phyloP scores from a whole-genome alignment of 495 filamentous ascomycete genomes.

The Penicillium coprophilum region DNA sequence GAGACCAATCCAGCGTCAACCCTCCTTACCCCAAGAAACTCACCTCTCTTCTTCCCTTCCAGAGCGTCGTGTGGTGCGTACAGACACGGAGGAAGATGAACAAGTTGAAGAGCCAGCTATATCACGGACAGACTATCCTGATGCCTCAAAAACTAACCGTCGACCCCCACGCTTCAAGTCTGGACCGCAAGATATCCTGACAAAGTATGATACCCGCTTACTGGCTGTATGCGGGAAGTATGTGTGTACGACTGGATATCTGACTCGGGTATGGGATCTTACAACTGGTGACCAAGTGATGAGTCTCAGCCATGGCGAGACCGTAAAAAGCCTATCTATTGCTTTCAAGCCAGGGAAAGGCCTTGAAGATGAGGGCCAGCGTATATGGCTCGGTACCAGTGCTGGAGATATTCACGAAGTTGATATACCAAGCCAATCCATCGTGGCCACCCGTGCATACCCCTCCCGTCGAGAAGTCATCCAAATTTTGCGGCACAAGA shows the following conservation, averaged over 20 bases:
- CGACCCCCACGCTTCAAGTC: constrained; percentile 72
- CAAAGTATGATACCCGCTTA: constrained; percentile 77
- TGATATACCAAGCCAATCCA: constrained; percentile 67
- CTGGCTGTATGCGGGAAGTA: constrained; percentile 86
- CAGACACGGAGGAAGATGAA: constrained; percentile 37
- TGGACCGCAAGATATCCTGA: constrained; percentile 72
- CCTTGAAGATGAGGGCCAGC: constrained; percentile 74
- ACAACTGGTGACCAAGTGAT: constrained; percentile 76
- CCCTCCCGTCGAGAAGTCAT: constrained; percentile 82
- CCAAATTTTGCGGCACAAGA: constrained; percentile 80
- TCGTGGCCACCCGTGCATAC: constrained; percentile 64
- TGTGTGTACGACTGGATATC: constrained; percentile 78
- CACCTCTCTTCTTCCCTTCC: constrained; percentile 18
- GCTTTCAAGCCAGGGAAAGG: constrained; percentile 78
- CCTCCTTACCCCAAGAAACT: constrained; percentile 35
- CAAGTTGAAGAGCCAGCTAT: constrained; percentile 33
- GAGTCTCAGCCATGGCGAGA: constrained; percentile 77
- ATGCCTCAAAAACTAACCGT: constrained; percentile 80
- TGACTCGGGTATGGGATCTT: constrained; percentile 85
- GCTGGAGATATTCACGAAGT: constrained; percentile 85
- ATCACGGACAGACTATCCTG: constrained; percentile 65
- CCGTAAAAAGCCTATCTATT: constrained; percentile 71
- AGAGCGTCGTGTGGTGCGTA: constrained; percentile 26
- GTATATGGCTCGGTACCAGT: constrained; percentile 90
- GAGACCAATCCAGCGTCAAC: constrained; percentile 28